Conservation (phyloP, 2,329 filamentous ascomycete genomes). For the Colletotrichum plurivorum region DNA sequence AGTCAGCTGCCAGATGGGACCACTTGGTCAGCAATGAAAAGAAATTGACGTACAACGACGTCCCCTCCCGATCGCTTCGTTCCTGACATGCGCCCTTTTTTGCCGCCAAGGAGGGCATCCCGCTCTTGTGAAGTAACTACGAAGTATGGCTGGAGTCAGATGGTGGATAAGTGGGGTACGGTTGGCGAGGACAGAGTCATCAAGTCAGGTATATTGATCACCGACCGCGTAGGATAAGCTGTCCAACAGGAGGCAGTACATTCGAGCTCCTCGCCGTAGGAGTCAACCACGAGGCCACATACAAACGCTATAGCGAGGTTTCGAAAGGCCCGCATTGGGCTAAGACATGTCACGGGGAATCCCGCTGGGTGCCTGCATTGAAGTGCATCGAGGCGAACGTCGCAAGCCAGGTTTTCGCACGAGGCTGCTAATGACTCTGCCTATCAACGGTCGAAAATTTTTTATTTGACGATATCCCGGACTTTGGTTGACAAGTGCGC, state of each 20-base stretch:
- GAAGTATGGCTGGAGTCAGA: constrained; percentile 10
- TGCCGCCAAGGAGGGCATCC: constrained; percentile 13
- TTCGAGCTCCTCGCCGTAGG: constrained; percentile 10
- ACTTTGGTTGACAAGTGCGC: constrained; percentile 7
- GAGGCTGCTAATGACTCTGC: not conserved
- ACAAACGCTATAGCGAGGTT: not conserved
- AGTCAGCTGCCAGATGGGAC: constrained; percentile 52
- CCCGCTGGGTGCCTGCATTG: constrained; percentile 20
- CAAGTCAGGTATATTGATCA: not conserved
- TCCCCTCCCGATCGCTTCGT: constrained; percentile 35
- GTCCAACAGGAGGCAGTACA: not conserved
- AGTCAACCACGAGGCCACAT: constrained; percentile 3
- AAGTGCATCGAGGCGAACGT: not conserved
- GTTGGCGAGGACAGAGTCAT: constrained; percentile 14
- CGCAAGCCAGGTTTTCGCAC: not conserved
- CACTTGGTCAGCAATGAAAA: constrained; percentile 61
- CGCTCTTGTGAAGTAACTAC: constrained; percentile 23
- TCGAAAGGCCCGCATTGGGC: not conserved
- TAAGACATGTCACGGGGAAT: not conserved
- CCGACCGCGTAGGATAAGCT: not conserved
- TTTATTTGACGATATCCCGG: not conserved
- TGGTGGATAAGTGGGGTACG: constrained; percentile 10
- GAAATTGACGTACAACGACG: constrained; percentile 44
- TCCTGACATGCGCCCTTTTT: constrained; percentile 17
- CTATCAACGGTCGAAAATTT: not conserved